Base-by-base conservation (phyloP, 257 asterid species). In the Solanum etuberosum region DNA sequence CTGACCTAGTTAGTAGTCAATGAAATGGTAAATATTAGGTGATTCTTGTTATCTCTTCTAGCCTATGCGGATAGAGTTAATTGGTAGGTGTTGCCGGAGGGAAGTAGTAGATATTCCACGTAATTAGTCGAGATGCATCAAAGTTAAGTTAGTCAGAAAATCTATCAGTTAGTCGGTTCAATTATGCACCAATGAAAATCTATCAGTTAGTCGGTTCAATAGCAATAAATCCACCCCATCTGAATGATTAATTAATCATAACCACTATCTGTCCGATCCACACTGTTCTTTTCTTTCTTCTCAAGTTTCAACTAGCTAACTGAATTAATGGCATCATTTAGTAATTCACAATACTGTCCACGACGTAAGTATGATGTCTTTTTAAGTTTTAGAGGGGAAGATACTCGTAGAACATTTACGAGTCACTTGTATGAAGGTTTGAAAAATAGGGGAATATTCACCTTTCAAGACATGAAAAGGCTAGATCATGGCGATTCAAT, bases 321-420 rank as follows among this genome's bases (percentile, higher is more conserved):
- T n/a, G 31, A 63, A 63, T n/a, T 1, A 46, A 46, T 46, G 57
- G 57, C 57, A 46, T 46, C 57, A 46, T 46, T 46, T 46, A 14
- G 57, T 5, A 14, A 14, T 46, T 46, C 57, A 46, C 54, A 0
- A 46, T 0, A 14, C 54, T 46, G 57, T 46, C 18, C 2, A 14
- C 57, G 0, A 31, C 5, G 40, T 23, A 31, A 68, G 40, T 31
- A 68, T 8, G 76, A 68, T 0, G 77, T 70, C n/a, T 70, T 70
- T 70, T n/a, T 70, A 70, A 70, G 77, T 70, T 70, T 70, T 31
- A 70, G 40, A 70, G 77, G 77, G 1, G 77, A 70, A 70, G 77
- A 70, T 31, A 29, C 77, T 70, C 77, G 77, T 4, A 70, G 37
- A 31, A 70, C 40, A 31, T 70, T 70, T 29, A 70, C n/a, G 0